Conservation (phyloP, 176 grass and related monocot genomes). For the Eragrostis nindensis region DNA sequence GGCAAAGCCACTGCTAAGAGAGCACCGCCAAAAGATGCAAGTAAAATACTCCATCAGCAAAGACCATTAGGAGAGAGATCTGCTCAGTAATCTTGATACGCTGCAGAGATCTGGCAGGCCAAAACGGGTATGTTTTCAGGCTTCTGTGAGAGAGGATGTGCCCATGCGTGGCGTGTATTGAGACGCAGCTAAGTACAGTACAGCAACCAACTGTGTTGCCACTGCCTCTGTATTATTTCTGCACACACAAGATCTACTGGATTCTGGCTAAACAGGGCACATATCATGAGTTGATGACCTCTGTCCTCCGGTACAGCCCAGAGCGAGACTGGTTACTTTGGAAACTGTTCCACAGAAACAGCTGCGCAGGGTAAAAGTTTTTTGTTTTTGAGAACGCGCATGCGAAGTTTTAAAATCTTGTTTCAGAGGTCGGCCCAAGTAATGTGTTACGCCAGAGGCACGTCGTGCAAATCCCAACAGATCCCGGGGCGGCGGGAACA, state of each 20-base stretch:
- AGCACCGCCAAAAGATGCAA: slow-evolving; percentile 9
- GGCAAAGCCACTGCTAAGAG: slow-evolving; percentile 23
- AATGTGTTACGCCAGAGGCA: not conserved
- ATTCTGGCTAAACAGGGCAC: not conserved
- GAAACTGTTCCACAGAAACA: not conserved
- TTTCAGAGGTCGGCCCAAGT: not conserved
- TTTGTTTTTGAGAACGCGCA: not conserved
- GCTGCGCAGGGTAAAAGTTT: no score
- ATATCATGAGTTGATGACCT: no score
- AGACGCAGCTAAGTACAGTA: not conserved
- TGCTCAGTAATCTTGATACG: slow-evolving; percentile 9
- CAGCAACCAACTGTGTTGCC: slow-evolving; percentile 15
- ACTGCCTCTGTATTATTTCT: not conserved
- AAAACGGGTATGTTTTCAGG: slow-evolving; percentile 2
- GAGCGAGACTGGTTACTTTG: not conserved
- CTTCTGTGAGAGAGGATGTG: not conserved
- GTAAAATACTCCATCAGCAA: slow-evolving; percentile 34
- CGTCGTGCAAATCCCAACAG: slow-evolving; percentile 1
- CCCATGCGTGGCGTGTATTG: not conserved
- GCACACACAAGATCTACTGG: slow-evolving; percentile 24
- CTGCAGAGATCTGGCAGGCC: slow-evolving; percentile 27
- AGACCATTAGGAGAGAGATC: not conserved
- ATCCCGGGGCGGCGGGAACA: slow-evolving; percentile 1
- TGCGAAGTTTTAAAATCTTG: not conserved
- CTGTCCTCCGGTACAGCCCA: not conserved